These are phyloP conservation scores for Stephanodiscus triporus DNA, from an alignment of 108 stramenopile species.

Conservation along the genomic window DNA sequence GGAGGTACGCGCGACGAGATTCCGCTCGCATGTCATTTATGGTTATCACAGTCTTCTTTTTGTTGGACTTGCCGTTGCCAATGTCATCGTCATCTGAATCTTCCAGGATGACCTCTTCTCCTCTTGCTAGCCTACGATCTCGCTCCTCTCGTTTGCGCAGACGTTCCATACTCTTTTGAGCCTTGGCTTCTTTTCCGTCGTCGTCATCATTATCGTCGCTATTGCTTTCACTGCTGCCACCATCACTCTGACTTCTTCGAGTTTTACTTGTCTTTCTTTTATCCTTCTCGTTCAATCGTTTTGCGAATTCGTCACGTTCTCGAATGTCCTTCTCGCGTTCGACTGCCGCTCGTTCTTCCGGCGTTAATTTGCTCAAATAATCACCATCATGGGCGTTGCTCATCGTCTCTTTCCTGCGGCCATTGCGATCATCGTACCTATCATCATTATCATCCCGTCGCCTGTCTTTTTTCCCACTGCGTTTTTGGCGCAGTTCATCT, in stretches of 20 bases:
- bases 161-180: conserved; percentile 33
- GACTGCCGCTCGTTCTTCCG: conserved; percentile 68
- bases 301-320: conserved; percentile 94
- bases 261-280: conserved; percentile 66
- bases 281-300: conserved; percentile 86
- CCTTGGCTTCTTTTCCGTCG: conserved; percentile 25
- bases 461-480: conserved; percentile 9
- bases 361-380: conserved; percentile 53
- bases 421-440: conserved; percentile 17
- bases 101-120: conserved; percentile 76
- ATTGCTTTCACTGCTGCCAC: conserved; percentile 22
- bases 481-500: conserved; percentile 27
- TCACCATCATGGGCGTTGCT: background rate
- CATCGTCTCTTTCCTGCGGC: conserved; percentile 17
- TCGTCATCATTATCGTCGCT: conserved; percentile 34
- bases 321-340: conserved; percentile 83
- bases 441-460: conserved; percentile 5
- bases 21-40: conserved; percentile 80
- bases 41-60: conserved; percentile 52
- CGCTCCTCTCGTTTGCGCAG: conserved; percentile 55
- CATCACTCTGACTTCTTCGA: conserved; percentile 36
- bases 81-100: conserved; percentile 55
- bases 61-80: conserved; percentile 5
- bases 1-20: conserved; percentile 90
- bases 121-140: conserved; percentile 84